These are phyloP conservation scores for Lotmaria passim DNA, from an alignment of 208 protist genomes.

Conservation along the genomic window DNA sequence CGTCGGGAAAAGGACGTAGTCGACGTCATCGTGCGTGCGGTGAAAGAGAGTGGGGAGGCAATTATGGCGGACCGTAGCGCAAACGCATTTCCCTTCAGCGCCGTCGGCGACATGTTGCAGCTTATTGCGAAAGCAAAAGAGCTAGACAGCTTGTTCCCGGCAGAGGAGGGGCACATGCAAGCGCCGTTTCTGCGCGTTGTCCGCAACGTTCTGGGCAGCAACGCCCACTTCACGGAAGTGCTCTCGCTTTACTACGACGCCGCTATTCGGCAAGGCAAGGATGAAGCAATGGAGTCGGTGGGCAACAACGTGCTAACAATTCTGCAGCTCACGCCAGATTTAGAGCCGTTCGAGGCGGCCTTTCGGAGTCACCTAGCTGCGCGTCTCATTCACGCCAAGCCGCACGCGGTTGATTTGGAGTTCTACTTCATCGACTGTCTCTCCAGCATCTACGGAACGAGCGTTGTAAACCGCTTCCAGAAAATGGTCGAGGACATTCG, in stretches of 20 bases:
- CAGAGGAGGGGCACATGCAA: constrained; percentile 17
- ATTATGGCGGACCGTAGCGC: constrained; percentile 15
- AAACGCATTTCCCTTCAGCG: constrained; percentile 18
- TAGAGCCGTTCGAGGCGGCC: constrained; percentile 67
- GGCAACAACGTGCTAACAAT: constrained; percentile 47
- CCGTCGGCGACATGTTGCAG: constrained; percentile 31
- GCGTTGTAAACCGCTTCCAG: constrained; percentile 63
- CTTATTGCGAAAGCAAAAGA: constrained; percentile 30
- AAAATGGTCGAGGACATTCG: constrained; percentile 74
- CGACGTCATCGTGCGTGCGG: constrained; percentile 21
- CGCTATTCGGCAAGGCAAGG: constrained; percentile 37
- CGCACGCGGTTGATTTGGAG: constrained; percentile 49
- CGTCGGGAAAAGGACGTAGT: constrained; percentile 32
- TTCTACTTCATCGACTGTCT: constrained; percentile 55
- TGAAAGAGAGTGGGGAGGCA: constrained; percentile 24
- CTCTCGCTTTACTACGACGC: constrained; percentile 67
- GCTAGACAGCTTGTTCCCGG: constrained; percentile 23
- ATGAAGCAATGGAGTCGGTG: constrained; percentile 27
- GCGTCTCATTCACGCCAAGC: constrained; percentile 62
- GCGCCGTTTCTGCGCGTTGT: constrained; percentile 36
- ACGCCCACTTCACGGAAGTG: constrained; percentile 50
- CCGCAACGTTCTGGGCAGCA: constrained; percentile 42
- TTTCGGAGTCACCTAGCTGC: constrained; percentile 61
- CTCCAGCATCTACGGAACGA: constrained; percentile 50
- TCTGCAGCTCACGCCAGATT: constrained; percentile 60